phyloP scores from a whole-genome alignment of 1,284 basidiomycete species.

The Takashimella tepidaria region DNA sequence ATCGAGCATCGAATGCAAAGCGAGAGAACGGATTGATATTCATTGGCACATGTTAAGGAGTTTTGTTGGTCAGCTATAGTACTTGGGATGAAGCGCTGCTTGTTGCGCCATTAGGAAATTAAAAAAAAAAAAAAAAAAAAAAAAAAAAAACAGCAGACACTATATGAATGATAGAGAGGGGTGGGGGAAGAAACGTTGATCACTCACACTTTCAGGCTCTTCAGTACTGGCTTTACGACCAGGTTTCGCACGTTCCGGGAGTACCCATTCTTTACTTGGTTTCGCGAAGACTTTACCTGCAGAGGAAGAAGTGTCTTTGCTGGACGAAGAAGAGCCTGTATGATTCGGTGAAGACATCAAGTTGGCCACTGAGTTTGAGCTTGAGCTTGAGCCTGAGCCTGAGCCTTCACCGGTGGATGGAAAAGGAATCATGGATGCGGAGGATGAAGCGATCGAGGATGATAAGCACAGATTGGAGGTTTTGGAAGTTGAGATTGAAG shows the following conservation, averaged over 20 bases:
- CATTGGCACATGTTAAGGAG: neutral
- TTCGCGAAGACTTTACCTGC: slow-evolving; percentile 47
- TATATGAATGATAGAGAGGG: too few relatives aligned
- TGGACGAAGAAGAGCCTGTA: neutral
- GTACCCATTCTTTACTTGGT: slow-evolving; percentile 82
- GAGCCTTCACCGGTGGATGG: too few relatives aligned
- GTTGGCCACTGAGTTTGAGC: neutral
- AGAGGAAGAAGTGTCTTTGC: slow-evolving; percentile 46
- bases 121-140: neutral
- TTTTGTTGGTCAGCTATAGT: neutral
- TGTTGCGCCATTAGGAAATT: neutral
- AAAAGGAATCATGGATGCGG: neutral
- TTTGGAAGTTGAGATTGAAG: neutral
- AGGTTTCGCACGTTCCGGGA: slow-evolving; percentile 81
- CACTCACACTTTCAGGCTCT: slow-evolving; percentile 42
- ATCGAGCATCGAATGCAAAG: too few relatives aligned
- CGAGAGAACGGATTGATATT: neutral
- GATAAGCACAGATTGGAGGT: neutral
- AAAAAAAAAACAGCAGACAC: too few relatives aligned
- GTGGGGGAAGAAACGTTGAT: too few relatives aligned
- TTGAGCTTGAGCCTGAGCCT: too few relatives aligned
- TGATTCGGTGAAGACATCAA: neutral
- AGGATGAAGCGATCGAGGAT: neutral
- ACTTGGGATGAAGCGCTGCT: neutral
- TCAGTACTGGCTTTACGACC: slow-evolving; percentile 83